A percentile compares a stretch with the other conserved stretches of the same genome.
phyloP scores from a whole-genome alignment of 2,329 filamentous ascomycete species.

The Ascosphaera apis region DNA sequence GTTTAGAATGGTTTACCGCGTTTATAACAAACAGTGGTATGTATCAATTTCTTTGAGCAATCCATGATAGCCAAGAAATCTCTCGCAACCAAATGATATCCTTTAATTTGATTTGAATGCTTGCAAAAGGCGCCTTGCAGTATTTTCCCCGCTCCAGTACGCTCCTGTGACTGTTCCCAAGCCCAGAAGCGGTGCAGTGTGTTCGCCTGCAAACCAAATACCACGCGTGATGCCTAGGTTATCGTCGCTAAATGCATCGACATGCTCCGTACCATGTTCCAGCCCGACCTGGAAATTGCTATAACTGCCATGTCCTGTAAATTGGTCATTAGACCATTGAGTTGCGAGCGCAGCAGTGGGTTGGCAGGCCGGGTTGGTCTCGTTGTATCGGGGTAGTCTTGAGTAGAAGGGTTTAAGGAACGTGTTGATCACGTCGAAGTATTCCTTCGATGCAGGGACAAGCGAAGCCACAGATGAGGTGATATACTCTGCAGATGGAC shows the following conservation, averaged over 20 bases:
- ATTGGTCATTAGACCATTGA: conserved; percentile 53
- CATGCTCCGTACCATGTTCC: conserved; percentile 37
- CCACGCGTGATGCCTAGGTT: conserved; percentile 32
- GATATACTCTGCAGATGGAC: conserved; percentile 19
- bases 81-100: too few relatives aligned
- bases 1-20: too few relatives aligned
- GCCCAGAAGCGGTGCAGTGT: conserved; percentile 74
- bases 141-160: conserved; percentile 72
- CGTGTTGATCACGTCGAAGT: conserved; percentile 31
- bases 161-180: conserved; percentile 76
- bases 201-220: conserved; percentile 74
- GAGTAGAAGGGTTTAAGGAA: conserved; percentile 65
- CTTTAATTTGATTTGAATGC: too few relatives aligned
- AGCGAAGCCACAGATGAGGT: conserved; percentile 13
- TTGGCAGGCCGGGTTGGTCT: conserved; percentile 30
- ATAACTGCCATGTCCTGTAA: conserved; percentile 65
- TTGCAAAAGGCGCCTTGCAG: conserved; percentile 39
- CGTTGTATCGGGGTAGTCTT: conserved; percentile 43
- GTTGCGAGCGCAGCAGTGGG: conserved; percentile 46
- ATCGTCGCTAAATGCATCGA: too few relatives aligned
- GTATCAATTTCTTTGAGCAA: too few relatives aligned
- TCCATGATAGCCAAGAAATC: too few relatives aligned
- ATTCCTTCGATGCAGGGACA: conserved; percentile 20
- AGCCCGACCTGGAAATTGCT: conserved; percentile 64
- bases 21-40: too few relatives aligned